phyloP scores from a whole-genome alignment of 495 filamentous ascomycete genomes.

The Chaetomium tenue region DNA sequence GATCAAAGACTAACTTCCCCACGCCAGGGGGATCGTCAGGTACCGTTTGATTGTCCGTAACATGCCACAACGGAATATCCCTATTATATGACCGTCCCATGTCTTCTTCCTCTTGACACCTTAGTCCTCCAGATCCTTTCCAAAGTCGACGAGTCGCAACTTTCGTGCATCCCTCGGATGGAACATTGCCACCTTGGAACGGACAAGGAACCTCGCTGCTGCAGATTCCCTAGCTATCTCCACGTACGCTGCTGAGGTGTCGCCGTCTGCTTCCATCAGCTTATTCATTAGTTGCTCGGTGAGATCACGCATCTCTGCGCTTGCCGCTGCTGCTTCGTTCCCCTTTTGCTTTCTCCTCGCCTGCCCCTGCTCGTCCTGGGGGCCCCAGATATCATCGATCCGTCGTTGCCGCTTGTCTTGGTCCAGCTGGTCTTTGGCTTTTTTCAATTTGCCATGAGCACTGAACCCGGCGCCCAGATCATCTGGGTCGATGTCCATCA shows the following conservation, averaged over 20 bases:
- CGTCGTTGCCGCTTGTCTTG: constrained; percentile 59
- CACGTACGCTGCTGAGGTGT: constrained; percentile 62
- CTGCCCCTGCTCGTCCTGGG: constrained; percentile 34
- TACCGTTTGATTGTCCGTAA: constrained; percentile 21
- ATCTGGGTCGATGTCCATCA: constrained; percentile 57
- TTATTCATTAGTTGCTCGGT: constrained; percentile 60
- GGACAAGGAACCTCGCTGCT: constrained; percentile 75
- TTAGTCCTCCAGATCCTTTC: constrained; percentile 68
- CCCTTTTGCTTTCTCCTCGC: constrained; percentile 32
- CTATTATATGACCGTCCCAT: constrained; percentile 10
- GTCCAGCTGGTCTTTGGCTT: constrained; percentile 48
- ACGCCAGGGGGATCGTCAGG: constrained; percentile 14
- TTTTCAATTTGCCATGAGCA: constrained; percentile 67
- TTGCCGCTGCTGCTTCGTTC: constrained; percentile 65
- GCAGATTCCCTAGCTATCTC: constrained; percentile 72
- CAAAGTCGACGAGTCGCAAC: constrained; percentile 81
- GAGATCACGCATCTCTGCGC: constrained; percentile 63
- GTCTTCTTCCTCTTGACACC: background rate
- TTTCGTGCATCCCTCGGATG: constrained; percentile 77
- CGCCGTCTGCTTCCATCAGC: constrained; percentile 59
- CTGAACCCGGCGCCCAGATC: constrained; percentile 69
- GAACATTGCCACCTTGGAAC: constrained; percentile 81
- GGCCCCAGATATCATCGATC: constrained; percentile 72
- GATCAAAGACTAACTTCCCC: background rate
- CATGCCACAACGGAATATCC: constrained; percentile 11